Evolutionary conservation across 140 eudicot genomes (phyloP).

Genomic region (Eryngium alpinum): DNA sequence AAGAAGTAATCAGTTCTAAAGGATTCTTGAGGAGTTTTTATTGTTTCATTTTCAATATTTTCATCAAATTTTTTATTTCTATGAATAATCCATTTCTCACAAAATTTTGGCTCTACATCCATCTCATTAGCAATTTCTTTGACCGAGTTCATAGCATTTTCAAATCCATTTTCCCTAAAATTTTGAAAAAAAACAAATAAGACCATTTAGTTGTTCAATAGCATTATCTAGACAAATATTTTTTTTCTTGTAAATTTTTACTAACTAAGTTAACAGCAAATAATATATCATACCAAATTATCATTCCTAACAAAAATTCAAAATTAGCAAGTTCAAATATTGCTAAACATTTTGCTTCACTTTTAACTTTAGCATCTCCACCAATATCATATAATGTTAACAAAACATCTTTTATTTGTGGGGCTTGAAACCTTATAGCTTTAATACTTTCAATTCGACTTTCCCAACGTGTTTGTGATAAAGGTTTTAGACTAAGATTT

Average conservation of each 20-base stretch:
- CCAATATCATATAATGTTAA: too few species aligned
- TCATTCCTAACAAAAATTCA: background rate
- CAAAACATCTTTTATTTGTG: too few species aligned
- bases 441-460: too few species aligned
- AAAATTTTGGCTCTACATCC: background rate
- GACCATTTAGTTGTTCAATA: background rate
- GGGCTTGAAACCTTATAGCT: too few species aligned
- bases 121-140: constrained; percentile 1
- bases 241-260: background rate
- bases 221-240: background rate
- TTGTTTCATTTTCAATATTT: background rate
- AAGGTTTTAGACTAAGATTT: too few species aligned
- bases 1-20: background rate
- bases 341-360: background rate
- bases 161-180: background rate
- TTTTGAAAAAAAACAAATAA: background rate
- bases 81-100: background rate
- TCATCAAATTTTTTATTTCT: background rate
- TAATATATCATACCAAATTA: background rate
- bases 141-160: background rate
- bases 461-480: too few species aligned
- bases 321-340: background rate
- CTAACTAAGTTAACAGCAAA: background rate
- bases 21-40: background rate
- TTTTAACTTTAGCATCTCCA: too few species aligned